Evolutionary conservation across 805 yeast species (phyloP).

Genomic region (Pichia manshurica): DNA sequence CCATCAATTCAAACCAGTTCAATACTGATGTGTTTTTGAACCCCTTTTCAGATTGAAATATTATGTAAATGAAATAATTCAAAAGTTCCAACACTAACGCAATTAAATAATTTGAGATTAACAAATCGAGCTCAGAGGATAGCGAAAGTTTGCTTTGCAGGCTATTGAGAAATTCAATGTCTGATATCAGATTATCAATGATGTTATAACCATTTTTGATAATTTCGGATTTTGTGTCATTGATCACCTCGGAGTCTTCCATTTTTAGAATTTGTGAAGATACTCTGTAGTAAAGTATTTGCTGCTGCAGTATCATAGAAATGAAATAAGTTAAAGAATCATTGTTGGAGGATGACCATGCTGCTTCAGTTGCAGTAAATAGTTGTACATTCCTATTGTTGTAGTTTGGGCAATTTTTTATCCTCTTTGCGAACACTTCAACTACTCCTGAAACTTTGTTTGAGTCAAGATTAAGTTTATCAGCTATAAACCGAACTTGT

Average conservation of each 20-base stretch:
- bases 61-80: conserved; percentile 23
- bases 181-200: conserved; percentile 28
- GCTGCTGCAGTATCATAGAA: conserved; percentile 5
- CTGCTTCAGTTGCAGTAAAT: not conserved
- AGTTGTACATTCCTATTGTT: not conserved
- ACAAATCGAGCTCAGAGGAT: conserved; percentile 11
- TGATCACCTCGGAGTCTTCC: not conserved
- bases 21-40: conserved; percentile 30
- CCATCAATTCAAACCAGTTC: conserved; percentile 54
- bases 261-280: conserved; percentile 2
- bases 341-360: not conserved
- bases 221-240: conserved; percentile 28
- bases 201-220: conserved; percentile 22
- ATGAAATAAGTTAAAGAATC: conserved; percentile 2
- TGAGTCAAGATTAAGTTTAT: conserved; percentile 1
- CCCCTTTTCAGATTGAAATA: conserved; percentile 22
- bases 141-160: conserved; percentile 12
- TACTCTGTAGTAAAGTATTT: not conserved
- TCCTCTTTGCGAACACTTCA: not conserved
- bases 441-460: not conserved
- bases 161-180: conserved; percentile 12
- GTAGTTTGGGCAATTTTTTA: not conserved
- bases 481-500: conserved; percentile 1
- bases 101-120: conserved; percentile 16
- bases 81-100: conserved; percentile 21